These are phyloP conservation scores for Puccinia triticina DNA, from an alignment of 1,284 basidiomycete species.

Conservation along the genomic window DNA sequence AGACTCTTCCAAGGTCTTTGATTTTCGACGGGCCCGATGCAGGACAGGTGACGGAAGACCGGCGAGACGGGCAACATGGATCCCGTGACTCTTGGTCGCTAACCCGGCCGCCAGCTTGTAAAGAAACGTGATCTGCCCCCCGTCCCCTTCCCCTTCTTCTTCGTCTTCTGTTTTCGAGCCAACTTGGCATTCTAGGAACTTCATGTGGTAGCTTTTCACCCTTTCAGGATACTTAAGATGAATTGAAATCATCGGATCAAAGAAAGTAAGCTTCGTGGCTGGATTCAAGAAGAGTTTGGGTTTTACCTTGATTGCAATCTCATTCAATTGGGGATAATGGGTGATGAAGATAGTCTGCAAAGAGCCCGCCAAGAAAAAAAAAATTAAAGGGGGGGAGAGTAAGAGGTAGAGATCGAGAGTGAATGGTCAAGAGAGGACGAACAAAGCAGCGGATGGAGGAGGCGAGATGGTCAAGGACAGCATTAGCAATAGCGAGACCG, in stretches of 20 bases:
- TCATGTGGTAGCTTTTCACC: constrained; percentile 47
- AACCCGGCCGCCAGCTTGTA: constrained; percentile 56
- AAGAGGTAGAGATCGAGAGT: constrained; percentile 56
- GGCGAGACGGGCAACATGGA: constrained; percentile 58
- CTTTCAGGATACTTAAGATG: background rate
- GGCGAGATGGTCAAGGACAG: constrained; percentile 36
- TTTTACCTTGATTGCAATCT: constrained; percentile 31
- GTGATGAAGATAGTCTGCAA: constrained; percentile 37
- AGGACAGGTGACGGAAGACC: constrained; percentile 53
- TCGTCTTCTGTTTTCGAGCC: background rate
- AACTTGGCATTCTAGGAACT: constrained; percentile 11
- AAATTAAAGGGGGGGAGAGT: constrained; percentile 55
- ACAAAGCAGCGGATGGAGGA: constrained; percentile 51
- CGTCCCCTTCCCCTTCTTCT: background rate
- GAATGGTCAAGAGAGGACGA: constrained; percentile 52
- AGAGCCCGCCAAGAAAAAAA: constrained; percentile 41
- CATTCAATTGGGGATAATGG: constrained; percentile 42
- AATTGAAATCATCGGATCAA: background rate
- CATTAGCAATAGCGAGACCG: constrained; percentile 41
- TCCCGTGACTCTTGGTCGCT: constrained; percentile 56
- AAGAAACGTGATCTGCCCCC: constrained; percentile 56
- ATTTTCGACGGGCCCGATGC: background rate
- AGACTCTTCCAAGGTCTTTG: background rate
- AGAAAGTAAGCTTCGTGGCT: background rate
- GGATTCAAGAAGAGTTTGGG: background rate